A percentile compares a stretch with the other conserved stretches of the same genome.
Evolutionary conservation across 192 early-diverging fungal species (phyloP).

Genomic region (Linnemannia exigua): DNA sequence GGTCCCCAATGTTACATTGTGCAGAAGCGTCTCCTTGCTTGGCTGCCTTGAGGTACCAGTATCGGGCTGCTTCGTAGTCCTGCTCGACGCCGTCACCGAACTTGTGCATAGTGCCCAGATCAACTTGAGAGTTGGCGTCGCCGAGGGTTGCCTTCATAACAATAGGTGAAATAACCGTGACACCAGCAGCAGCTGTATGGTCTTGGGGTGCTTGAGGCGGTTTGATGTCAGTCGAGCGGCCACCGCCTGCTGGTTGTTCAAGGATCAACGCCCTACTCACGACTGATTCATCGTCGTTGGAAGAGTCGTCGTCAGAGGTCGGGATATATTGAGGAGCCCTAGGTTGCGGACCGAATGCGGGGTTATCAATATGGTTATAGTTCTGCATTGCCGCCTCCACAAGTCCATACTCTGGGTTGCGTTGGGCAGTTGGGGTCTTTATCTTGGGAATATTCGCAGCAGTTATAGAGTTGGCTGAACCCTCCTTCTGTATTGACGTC

Average conservation of each 20-base stretch:
- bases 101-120: background rate
- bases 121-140: background rate
- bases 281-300: too few species aligned
- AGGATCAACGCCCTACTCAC: too few species aligned
- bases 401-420: background rate
- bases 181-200: background rate
- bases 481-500: background rate
- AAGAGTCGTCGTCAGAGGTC: too few species aligned
- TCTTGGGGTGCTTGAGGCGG: background rate
- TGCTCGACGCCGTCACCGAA: background rate
- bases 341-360: background rate
- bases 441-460: too few species aligned
- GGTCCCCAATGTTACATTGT: background rate
- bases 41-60: background rate
- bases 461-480: background rate
- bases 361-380: background rate
- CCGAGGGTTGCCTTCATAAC: background rate
- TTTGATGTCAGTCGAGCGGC: too few species aligned
- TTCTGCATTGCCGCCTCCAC: background rate
- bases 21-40: background rate
- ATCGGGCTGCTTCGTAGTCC: background rate
- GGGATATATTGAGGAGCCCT: too few species aligned
- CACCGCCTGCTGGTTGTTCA: too few species aligned
- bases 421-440: background rate
- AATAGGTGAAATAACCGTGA: background rate